Conservation (phyloP, 345 rosid genomes). For the Gossypium stocksii region DNA sequence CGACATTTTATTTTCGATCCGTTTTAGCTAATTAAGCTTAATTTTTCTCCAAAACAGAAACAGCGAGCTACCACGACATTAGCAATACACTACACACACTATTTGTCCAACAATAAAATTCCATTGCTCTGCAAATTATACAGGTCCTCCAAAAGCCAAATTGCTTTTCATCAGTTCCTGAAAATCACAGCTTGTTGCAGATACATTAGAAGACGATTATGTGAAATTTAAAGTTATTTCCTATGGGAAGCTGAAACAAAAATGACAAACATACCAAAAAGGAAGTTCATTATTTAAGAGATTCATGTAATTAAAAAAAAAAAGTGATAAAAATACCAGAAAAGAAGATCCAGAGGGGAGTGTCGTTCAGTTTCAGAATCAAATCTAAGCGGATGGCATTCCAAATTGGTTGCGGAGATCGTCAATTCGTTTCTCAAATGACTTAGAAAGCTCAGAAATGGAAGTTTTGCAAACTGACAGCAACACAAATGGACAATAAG, state of each 20-base stretch:
- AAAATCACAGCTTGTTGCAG: neutral
- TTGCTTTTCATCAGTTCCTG: neutral
- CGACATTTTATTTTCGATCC: neutral
- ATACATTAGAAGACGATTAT: neutral
- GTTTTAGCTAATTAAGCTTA: neutral
- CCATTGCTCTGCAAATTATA: neutral
- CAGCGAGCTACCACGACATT: neutral
- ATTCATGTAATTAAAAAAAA: neutral
- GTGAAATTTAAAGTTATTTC: neutral
- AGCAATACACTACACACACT: neutral
- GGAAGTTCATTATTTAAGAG: neutral
- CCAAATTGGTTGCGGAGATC: slow-evolving; percentile 39
- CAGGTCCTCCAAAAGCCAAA: neutral
- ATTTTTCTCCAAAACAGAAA: neutral
- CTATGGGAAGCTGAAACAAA: neutral
- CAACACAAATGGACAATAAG: neutral
- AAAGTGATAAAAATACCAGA: slow-evolving; percentile 2
- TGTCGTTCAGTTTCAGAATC: neutral
- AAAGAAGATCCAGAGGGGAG: neutral
- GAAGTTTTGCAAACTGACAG: slow-evolving; percentile 47
- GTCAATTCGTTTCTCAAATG: slow-evolving; percentile 38
- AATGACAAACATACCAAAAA: neutral
- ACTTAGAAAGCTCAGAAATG: slow-evolving; percentile 41
- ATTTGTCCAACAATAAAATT: neutral
- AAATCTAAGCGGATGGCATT: slow-evolving; percentile 22